A percentile compares a stretch with the other conserved stretches of the same genome.
Conservation (phyloP, 2,329 filamentous ascomycete species). For the Trichophyton mentagrophytes region DNA sequence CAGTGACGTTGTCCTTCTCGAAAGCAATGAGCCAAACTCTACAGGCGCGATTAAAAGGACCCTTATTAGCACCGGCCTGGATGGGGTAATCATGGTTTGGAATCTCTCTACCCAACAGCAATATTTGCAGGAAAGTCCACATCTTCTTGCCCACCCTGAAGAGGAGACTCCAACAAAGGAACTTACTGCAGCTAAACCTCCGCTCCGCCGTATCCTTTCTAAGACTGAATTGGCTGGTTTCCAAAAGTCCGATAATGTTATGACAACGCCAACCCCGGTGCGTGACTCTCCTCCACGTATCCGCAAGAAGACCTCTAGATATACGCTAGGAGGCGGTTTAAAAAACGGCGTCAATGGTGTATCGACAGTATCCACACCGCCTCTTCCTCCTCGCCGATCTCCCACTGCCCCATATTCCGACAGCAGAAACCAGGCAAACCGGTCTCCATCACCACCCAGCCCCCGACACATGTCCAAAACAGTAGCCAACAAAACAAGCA, state of each 20-base stretch:
- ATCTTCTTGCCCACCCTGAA: conserved; percentile 18
- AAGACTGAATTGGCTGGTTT: conserved; percentile 79
- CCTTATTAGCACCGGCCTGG: conserved; percentile 62
- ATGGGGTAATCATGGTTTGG: conserved; percentile 78
- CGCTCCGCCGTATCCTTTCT: conserved; percentile 73
- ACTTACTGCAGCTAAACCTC: conserved; percentile 49
- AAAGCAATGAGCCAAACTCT: conserved; percentile 25
- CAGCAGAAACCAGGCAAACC: conserved; percentile 17
- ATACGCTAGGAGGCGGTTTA: conserved; percentile 32
- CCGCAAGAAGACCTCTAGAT: conserved; percentile 44
- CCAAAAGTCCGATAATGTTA: conserved; percentile 37
- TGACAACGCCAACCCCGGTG: conserved; percentile 31
- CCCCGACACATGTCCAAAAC: conserved; percentile 15
- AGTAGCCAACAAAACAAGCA: conserved; percentile 17
- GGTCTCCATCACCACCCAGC: conserved; percentile 31
- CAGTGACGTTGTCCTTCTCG: conserved; percentile 64
- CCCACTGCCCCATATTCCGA: conserved; percentile 18
- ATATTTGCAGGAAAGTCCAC: conserved; percentile 14
- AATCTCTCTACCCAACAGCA: conserved; percentile 26
- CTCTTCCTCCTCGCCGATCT: conserved; percentile 20
- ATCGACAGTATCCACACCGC: conserved; percentile 21
- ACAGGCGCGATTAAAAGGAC: conserved; percentile 35
- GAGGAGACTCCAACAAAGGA: conserved; percentile 35
- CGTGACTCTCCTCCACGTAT: conserved; percentile 40
- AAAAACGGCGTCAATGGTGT: conserved; percentile 19